Percentiles rank a stretch among this genome's conserved stretches.
Evolutionary conservation across 208 protist genomes (phyloP).

Genomic region (Leishmania gerbilli): DNA sequence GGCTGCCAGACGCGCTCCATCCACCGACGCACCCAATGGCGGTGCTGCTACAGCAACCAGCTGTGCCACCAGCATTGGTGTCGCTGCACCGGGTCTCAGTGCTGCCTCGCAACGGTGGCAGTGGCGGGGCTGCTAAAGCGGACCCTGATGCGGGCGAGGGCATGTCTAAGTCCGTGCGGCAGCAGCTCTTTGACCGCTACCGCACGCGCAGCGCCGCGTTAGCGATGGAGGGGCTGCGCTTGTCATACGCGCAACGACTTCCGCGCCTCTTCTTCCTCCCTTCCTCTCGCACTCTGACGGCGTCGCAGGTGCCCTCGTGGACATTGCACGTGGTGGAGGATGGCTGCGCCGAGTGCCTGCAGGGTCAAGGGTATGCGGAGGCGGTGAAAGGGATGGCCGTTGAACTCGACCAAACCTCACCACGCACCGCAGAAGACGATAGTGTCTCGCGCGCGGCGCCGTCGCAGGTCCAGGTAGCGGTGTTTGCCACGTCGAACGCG

Average conservation of each 20-base stretch:
- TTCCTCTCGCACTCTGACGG: background rate
- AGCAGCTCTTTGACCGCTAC: background rate
- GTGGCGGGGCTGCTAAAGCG: background rate
- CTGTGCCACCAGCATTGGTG: background rate
- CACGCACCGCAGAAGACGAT: background rate
- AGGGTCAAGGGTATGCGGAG: background rate
- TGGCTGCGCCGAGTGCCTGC: background rate
- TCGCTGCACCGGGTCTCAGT: background rate
- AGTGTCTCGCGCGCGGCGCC: no score
- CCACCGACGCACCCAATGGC: background rate
- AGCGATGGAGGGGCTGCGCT: background rate
- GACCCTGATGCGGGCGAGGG: background rate
- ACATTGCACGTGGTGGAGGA: slow-evolving; percentile 1
- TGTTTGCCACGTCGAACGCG: background rate
- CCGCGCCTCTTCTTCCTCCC: background rate
- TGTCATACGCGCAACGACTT: background rate
- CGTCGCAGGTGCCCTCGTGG: background rate
- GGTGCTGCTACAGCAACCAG: background rate
- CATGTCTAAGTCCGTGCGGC: background rate
- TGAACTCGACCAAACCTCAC: background rate
- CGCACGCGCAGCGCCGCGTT: background rate
- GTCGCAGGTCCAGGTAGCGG: background rate
- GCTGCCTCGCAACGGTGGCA: background rate
- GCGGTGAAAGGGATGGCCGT: background rate
- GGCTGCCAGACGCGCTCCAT: background rate